These are phyloP conservation scores for Brassica nigra DNA, from an alignment of 345 rosid genomes.

Conservation along the genomic window DNA sequence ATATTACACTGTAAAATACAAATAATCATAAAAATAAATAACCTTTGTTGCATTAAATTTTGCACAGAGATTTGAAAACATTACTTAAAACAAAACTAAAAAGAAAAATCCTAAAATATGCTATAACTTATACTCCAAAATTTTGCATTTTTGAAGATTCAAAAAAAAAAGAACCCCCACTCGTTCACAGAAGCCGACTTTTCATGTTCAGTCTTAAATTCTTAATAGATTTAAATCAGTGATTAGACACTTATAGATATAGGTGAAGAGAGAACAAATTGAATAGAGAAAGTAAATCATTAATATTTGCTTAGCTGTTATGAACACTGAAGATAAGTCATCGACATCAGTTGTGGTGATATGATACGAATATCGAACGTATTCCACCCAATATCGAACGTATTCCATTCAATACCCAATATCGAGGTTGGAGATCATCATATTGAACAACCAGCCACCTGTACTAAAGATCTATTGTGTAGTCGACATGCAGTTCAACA, in stretches of 20 bases:
- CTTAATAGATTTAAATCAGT: neutral
- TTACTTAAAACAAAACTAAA: no score
- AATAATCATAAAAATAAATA: neutral
- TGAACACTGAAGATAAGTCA: conserved; percentile 27
- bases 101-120: no score
- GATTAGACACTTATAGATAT: neutral
- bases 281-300: neutral
- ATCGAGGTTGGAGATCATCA: conserved; percentile 6
- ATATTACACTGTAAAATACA: neutral
- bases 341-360: conserved; percentile 16
- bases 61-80: neutral
- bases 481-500: conserved; percentile 22
- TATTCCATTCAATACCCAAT: conserved; percentile 6
- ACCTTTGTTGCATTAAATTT: neutral
- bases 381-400: conserved; percentile 8
- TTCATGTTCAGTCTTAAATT: neutral
- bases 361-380: conserved; percentile 14
- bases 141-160: neutral
- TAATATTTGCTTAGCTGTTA: conserved; percentile 28
- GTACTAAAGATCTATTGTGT: conserved; percentile 16
- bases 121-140: no score
- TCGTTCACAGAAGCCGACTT: neutral
- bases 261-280: neutral
- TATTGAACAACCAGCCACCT: conserved; percentile 15
- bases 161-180: neutral